phyloP scores from a whole-genome alignment of 2,329 filamentous ascomycete genomes.

The Clarireedia sp. region DNA sequence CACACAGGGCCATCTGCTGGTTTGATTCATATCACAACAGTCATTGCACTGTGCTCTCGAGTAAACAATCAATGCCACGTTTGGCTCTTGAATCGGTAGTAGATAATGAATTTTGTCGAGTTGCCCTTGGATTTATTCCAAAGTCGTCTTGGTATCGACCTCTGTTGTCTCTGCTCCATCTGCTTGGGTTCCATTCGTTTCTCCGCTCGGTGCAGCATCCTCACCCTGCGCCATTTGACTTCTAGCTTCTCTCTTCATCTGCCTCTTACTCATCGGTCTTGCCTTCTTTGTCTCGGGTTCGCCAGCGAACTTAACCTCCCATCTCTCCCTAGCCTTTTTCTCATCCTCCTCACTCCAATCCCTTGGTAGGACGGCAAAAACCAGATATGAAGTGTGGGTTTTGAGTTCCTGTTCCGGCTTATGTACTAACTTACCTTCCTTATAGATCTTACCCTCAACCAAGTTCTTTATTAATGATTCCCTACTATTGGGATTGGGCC shows the following conservation, averaged over 20 bases:
- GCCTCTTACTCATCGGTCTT: conserved; percentile 19
- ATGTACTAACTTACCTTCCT: conserved; percentile 71
- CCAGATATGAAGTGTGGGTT: conserved; percentile 93
- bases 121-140: too few species aligned
- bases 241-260: conserved; percentile 22
- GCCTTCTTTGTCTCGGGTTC: conserved; percentile 14
- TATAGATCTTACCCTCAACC: conserved; percentile 49
- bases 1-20: too few species aligned
- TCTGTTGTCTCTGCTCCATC: too few species aligned
- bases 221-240: too few species aligned
- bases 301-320: conserved; percentile 30
- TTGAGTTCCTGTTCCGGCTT: conserved; percentile 83
- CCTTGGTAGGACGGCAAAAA: conserved; percentile 83
- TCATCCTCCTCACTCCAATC: conserved; percentile 84
- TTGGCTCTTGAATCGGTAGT: too few species aligned
- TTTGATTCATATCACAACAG: too few species aligned
- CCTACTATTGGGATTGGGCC: conserved; percentile 28
- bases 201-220: too few species aligned
- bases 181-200: too few species aligned
- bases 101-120: too few species aligned
- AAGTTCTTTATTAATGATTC: conserved; percentile 28
- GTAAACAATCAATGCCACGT: too few species aligned
- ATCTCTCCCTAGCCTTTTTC: conserved; percentile 53
- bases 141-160: too few species aligned
- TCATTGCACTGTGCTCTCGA: too few species aligned